A percentile compares a stretch with the other conserved stretches of the same genome.
These are phyloP conservation scores for Acanthamoeba divionensis DNA, from an alignment of 208 protist genomes.

Conservation along the genomic window DNA sequence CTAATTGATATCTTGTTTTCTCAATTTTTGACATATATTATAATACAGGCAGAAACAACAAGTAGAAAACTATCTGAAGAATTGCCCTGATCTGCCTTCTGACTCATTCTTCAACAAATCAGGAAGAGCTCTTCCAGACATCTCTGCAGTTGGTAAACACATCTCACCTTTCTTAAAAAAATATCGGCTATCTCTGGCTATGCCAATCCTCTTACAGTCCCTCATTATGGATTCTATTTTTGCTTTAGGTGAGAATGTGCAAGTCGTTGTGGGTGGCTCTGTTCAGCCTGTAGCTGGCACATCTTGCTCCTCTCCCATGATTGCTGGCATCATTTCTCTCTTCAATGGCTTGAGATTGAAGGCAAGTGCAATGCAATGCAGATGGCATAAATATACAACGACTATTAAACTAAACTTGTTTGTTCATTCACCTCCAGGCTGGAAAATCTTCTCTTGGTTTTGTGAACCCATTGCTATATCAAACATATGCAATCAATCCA, in stretches of 20 bases:
- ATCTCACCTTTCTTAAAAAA: neutral
- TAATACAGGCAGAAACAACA: neutral
- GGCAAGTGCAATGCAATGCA: too few relatives aligned
- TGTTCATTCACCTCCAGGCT: conserved; percentile 40
- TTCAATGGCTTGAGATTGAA: neutral
- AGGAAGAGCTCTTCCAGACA: conserved; percentile 30
- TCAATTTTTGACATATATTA: too few relatives aligned
- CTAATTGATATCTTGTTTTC: neutral
- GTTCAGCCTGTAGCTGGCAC: conserved; percentile 13
- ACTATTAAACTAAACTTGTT: neutral
- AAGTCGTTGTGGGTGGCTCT: neutral
- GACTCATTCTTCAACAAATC: conserved; percentile 16
- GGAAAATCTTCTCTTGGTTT: conserved; percentile 73
- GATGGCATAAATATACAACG: too few relatives aligned
- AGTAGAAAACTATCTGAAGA: conserved; percentile 47
- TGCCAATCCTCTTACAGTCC: neutral
- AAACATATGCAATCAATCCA: neutral
- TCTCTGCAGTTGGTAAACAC: conserved; percentile 6
- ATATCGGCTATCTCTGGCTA: neutral
- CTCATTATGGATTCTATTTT: neutral
- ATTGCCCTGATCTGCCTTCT: conserved; percentile 32
- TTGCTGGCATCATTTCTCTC: conserved; percentile 9
- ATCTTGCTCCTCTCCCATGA: conserved; percentile 30
- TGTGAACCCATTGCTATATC: conserved; percentile 77
- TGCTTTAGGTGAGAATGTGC: conserved; percentile 7